phyloP scores from a whole-genome alignment of 805 yeast genomes.

The Naumovozyma baii region DNA sequence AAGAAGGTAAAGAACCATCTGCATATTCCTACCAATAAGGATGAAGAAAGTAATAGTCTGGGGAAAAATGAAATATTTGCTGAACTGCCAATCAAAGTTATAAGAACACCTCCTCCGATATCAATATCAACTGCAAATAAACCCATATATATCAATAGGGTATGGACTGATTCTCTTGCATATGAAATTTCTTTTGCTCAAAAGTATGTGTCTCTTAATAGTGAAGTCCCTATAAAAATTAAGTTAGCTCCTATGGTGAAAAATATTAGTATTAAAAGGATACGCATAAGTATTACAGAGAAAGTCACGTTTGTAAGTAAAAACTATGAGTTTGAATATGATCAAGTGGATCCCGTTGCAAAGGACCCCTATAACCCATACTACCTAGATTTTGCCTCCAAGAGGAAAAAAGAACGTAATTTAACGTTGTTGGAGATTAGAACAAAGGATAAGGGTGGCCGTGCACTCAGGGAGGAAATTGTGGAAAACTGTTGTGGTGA shows the following conservation, averaged over 20 bases:
- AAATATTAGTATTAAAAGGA: conserved; percentile 50
- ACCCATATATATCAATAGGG: conserved; percentile 66
- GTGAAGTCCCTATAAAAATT: conserved; percentile 49
- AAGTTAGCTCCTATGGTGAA: conserved; percentile 61
- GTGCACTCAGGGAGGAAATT: conserved; percentile 55
- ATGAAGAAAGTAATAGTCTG: background rate
- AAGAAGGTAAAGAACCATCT: conserved; percentile 22
- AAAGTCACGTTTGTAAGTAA: conserved; percentile 55
- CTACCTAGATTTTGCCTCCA: conserved; percentile 28
- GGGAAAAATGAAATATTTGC: conserved; percentile 14
- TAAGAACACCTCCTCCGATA: conserved; percentile 36
- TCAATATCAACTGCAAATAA: conserved; percentile 44
- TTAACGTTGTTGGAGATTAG: conserved; percentile 57
- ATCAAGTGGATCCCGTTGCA: conserved; percentile 36
- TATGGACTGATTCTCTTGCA: conserved; percentile 64
- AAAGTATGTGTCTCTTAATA: conserved; percentile 58
- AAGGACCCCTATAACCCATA: conserved; percentile 31
- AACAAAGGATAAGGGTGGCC: conserved; percentile 39
- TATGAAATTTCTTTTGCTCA: conserved; percentile 65
- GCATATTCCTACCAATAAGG: conserved; percentile 8
- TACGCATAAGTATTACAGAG: conserved; percentile 59
- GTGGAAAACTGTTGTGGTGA: conserved; percentile 44
- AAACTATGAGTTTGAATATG: conserved; percentile 45
- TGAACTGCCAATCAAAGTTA: conserved; percentile 28
- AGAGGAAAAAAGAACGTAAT: conserved; percentile 39